Base-by-base conservation (phyloP, 495 filamentous ascomycete genomes). In the Pseudevernia furfuracea region DNA sequence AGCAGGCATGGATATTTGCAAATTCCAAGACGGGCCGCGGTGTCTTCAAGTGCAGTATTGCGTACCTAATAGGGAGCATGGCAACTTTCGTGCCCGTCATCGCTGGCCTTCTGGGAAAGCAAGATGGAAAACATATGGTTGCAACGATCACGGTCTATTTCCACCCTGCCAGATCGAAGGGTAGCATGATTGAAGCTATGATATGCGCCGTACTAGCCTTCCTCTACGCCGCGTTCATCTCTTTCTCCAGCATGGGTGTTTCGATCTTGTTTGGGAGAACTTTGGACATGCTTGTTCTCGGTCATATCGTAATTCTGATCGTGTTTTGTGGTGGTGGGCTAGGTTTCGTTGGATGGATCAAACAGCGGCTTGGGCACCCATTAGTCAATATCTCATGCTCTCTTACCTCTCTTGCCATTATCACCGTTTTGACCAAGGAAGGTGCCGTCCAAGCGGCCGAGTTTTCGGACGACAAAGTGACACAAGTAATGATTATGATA, bases 91-190 rank as follows among this genome's bases (percentile, higher is more conserved):
- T 90, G 67, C 84, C 85, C 8, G 81, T 84, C 6, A 79, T 97
- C 58, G 84, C 91, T 6, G 76, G 78, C 4, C 78, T 88, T 62
- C 77, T 98, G 43, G 94, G 94, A 8, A 82, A 86, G 66, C 89
- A 93, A 71, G 93, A 97, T 79, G 91, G 92, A 30, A 98, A 98
- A 73, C 94, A 97, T 75, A 87, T 97, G 78, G 92, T 96, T 46
- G 90, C 91, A 57, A 95, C 92, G 4, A 84, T 96, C 58, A 91
- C 89, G 25, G 92, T 96, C 14, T 98, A 97, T 70, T 98, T 97
- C 75, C 92, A 98, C 74, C 93, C 94, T n/a, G 91, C 92, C 17
- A 81, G 94, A 64, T 87, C 90, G 25, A 85, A 87, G 53, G 94
- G 94, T 7, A 92, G 90, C 73, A 96, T 96, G 92, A 84, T 86